Percentiles rank a stretch among this genome's conserved stretches.
These are phyloP conservation scores for Xenoacremonium recifei DNA, from an alignment of 2,329 filamentous ascomycete species.

Conservation along the genomic window DNA sequence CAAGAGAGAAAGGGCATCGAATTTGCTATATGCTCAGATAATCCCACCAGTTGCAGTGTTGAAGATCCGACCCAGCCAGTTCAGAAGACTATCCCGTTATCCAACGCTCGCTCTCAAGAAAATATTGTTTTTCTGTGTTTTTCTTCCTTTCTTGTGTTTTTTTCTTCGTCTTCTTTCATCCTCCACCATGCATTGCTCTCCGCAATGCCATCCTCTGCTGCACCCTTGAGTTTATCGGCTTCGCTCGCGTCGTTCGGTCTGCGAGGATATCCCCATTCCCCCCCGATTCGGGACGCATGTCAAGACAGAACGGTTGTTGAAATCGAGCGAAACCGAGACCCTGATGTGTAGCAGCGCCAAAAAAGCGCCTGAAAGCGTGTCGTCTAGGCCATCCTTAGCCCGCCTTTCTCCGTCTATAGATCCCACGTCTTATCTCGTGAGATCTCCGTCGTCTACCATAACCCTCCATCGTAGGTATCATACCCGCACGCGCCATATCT, in stretches of 20 bases:
- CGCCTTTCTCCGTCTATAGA: conserved; percentile 26
- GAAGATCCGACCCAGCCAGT: conserved; percentile 18
- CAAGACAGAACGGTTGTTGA: neutral
- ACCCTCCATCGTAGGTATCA: conserved; percentile 37
- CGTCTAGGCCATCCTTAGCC: conserved; percentile 7
- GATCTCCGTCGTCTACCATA: conserved; percentile 32
- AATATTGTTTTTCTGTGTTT: conserved; percentile 25
- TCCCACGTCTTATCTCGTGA: conserved; percentile 24
- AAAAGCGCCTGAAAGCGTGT: conserved; percentile 7
- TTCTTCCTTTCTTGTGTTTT: conserved; percentile 19
- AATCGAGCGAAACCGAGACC: conserved; percentile 11
- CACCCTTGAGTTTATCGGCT: conserved; percentile 10
- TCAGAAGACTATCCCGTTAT: conserved; percentile 21
- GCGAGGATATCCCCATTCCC: conserved; percentile 3
- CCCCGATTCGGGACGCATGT: neutral
- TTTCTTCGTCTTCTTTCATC: too few species aligned
- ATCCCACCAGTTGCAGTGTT: conserved; percentile 19
- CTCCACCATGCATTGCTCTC: too few species aligned
- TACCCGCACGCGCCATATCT: conserved; percentile 24
- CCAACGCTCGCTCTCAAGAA: conserved; percentile 25
- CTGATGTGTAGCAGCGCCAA: conserved; percentile 5
- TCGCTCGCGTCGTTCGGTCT: conserved; percentile 9
- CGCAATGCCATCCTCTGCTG: too few species aligned
- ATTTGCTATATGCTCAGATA: conserved; percentile 24
- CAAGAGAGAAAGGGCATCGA: conserved; percentile 21